Base-by-base conservation (phyloP, 768 basidiomycete species). In the Sarcodon sp. region DNA sequence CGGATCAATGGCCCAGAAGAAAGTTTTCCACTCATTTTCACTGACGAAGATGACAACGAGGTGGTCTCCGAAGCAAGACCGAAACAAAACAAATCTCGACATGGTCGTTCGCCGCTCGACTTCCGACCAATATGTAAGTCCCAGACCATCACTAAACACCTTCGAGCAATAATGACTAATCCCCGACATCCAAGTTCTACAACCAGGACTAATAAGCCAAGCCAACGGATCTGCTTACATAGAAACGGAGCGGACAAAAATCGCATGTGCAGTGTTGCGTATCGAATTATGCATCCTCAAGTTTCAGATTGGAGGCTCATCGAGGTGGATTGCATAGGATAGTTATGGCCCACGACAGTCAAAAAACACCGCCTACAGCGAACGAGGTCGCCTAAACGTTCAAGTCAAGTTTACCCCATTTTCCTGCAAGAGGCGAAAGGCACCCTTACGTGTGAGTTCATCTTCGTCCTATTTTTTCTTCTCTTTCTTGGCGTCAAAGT, bases 401-500 rank as follows among this genome's bases (percentile, higher is more conserved):
- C 93, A 98, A 65, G 88, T 98, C 46, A 97, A 97, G 65, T 97
- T 93, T 57, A 77, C 93, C 2, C 96, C 96, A 0, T 99, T 94
- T 62, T 90, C 96, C 7, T 90, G 83, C 55, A 64, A 69, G 31
- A 73, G 70, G 12, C 70, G 94, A 54, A 72, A 85, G 59, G 83
- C 86, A 6, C 94, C 94, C 0, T 76, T 94, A 56, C 81, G 87
- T 52, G 94, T 94, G 65, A 66, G 83, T 59, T 3, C 43, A 3
- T 15, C 12, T 27, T 7, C 53, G 51, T 47, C 36, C 16, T 16
- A 6, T 12, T 15, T 13, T 21, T 16, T 44, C 18, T 47, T 45
- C 45, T 47, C 18, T 55, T n/a, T 50, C 43, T 27, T 27, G 21
- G 21, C 21, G 21, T 27, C 21, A 27, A 27, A 27, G 2, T 27